These are phyloP conservation scores for Limonium bicolor DNA, from an alignment of 148 eudicot genomes.

Conservation along the genomic window DNA sequence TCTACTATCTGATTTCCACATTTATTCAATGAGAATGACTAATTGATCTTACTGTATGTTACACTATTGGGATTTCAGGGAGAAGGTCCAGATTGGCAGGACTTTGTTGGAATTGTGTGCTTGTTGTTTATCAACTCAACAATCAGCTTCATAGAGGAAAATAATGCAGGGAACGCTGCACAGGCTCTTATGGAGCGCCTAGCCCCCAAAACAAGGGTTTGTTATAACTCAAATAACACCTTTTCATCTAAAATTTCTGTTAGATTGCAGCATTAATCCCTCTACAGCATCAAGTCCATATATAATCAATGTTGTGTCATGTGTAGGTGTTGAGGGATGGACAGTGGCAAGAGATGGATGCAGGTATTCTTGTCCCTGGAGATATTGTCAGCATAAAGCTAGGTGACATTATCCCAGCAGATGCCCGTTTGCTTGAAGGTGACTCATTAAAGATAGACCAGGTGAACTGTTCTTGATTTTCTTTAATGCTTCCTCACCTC, in stretches of 20 bases:
- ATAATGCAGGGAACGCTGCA: slow-evolving; percentile 74
- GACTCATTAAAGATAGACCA: slow-evolving; percentile 59
- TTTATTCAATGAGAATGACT: too few relatives aligned
- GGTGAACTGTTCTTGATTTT: too few relatives aligned
- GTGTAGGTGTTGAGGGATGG: slow-evolving; percentile 68
- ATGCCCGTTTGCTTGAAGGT: slow-evolving; percentile 70
- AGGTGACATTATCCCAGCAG: slow-evolving; percentile 75
- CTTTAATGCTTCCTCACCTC: too few relatives aligned
- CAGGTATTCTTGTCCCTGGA: slow-evolving; percentile 54
- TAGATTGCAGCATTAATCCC: neutral
- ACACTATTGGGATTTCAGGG: too few relatives aligned
- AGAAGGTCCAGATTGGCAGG: slow-evolving; percentile 70
- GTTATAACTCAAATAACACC: slow-evolving; percentile 2
- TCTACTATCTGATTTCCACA: too few relatives aligned
- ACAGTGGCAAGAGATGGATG: slow-evolving; percentile 63
- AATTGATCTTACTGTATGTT: too few relatives aligned
- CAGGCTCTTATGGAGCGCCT: slow-evolving; percentile 58
- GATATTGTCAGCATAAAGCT: slow-evolving; percentile 63
- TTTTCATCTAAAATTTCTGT: neutral
- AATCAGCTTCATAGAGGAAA: slow-evolving; percentile 65
- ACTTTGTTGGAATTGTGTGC: slow-evolving; percentile 53
- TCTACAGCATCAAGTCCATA: neutral
- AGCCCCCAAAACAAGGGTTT: slow-evolving; percentile 59
- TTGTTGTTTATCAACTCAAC: slow-evolving; percentile 50
- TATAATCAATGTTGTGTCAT: neutral